Evolutionary conservation across 768 basidiomycete genomes (phyloP), one percentile per base, ranked within the genome.

Genomic region (Phylloporus sp.): DNA sequence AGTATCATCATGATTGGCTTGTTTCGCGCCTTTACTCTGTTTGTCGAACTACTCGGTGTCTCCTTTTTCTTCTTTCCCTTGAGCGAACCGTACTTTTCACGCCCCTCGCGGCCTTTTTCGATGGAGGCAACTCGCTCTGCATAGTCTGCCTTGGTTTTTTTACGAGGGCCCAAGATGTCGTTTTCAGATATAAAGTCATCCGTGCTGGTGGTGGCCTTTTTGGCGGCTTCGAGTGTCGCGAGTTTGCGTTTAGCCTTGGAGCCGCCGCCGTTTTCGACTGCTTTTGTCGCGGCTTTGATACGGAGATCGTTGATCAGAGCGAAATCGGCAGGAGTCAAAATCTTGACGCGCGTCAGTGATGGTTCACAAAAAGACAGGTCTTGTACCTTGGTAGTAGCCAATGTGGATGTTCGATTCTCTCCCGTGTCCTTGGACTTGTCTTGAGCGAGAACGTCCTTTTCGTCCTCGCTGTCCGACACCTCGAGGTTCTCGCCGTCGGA

Each of bases 311-410:
- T 88, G 42, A 98, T 75, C 42, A 96, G 67, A 0, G 88, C 88
- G 62, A 97, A 99, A 66, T 99, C 96, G 24, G 93, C 93, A 0
- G 96, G 96, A 0, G 96, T 98, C 34, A 98, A 79, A 58, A 99
- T 98, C 92, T 96, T 20, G 28, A 13, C 21, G 11, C 33, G 7
- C 5, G 3, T 38, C 31, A 58, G 26, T 9, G 17, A 34, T 15
- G 15, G 9, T 29, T 9, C 9, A 22, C 28, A 5, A 22, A 1
- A 13, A 24, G 17, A 13, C 5, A n/a, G 0, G 1, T 0, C 3
- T 57, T 40, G 27, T 46, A 86, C 91, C 71, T 92, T 92, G 21
- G 86, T 86, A 5, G 84, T 91, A 2, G 87, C 87, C 39, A 93
- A 68, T 0, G 79, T 82, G 22, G 87, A 87, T 50, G 76, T 65